Conservation (phyloP, 352 stramenopile species). For the Pythium dissimile region DNA sequence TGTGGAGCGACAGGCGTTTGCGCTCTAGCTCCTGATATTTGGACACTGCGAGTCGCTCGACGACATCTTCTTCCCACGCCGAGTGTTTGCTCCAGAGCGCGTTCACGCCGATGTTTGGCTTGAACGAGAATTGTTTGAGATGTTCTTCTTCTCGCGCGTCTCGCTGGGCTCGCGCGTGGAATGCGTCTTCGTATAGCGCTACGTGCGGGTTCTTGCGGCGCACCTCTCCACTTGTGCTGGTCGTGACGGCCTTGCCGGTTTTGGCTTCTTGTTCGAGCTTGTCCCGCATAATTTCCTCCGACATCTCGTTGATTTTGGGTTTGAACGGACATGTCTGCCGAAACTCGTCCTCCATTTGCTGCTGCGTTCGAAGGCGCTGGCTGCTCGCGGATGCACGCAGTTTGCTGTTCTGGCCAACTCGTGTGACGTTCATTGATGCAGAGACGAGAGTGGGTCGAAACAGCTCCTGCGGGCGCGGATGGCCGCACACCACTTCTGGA, state of each 20-base stretch:
- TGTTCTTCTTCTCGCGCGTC: constrained; percentile 54
- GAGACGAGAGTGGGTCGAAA: constrained; percentile 69
- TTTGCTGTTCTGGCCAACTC: constrained; percentile 35
- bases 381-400: constrained; percentile 10
- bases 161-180: constrained; percentile 34
- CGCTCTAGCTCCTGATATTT: constrained; percentile 64
- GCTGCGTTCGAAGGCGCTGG: constrained; percentile 46
- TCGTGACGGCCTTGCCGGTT: constrained; percentile 5
- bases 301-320: constrained; percentile 69
- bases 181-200: constrained; percentile 74
- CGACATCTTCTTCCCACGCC: constrained; percentile 41
- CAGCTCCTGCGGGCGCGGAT: constrained; percentile 51
- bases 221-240: constrained; percentile 20
- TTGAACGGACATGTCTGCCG: constrained; percentile 60
- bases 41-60: constrained; percentile 63
- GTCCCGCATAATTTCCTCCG: constrained; percentile 70
- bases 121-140: constrained; percentile 67
- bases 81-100: constrained; percentile 36
- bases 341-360: constrained; percentile 64
- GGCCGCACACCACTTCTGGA: constrained; percentile 43
- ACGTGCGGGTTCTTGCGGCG: constrained; percentile 47
- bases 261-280: constrained; percentile 47
- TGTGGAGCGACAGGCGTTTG: constrained; percentile 48
- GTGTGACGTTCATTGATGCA: constrained; percentile 22
- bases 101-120: constrained; percentile 77